Evolutionary conservation across 176 grass and related monocot genomes (phyloP), one percentile per base, ranked within the genome.

Genomic region (Otatea glauca): DNA sequence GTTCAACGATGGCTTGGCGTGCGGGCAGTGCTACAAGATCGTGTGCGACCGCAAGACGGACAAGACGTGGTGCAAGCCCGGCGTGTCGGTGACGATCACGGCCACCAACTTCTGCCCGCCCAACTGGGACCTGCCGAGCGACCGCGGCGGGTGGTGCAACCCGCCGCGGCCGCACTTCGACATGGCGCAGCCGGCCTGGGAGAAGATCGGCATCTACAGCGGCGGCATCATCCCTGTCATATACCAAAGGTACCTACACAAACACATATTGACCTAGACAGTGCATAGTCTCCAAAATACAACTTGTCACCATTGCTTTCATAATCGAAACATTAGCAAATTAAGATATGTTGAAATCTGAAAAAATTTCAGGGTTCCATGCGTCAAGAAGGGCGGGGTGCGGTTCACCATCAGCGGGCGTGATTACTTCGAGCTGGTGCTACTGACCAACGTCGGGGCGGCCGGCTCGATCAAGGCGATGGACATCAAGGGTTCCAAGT

Each of bases 61-160:
- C 71, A 47, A 47, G 11, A 68, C 48, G 6, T 90, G 75, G 88
- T 93, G 91, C 81, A 77, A 65, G 68, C 89, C 83, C 1, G 89
- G 89, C 2, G 74, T 45, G 44, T 45, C 44, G 9, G 44, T 45
- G 44, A 45, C 44, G 44, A 45, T 93, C 4, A 86, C 92, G 0
- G 92, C 85, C 23, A 91, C 92, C 62, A 93, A 93, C 68, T 83
- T 78, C 68, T 93, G 92, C 73, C 92, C 85, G 6, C 88, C 92
- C 66, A 93, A 93, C 84, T 90, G 87, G 47, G 65, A 79, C 9
- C 63, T 86, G 1, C 56, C 88, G 12, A 80, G 76, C 43, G 60
- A 93, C 76, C n/a, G n/a, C 20, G 92, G 92, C 45, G 92, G 92
- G 7, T 93, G 88, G 92, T 93, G 92, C 92, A 93, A 93, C 70